phyloP scores from a whole-genome alignment of 176 grass and related monocot species.

The Calamus simplicifolius region DNA sequence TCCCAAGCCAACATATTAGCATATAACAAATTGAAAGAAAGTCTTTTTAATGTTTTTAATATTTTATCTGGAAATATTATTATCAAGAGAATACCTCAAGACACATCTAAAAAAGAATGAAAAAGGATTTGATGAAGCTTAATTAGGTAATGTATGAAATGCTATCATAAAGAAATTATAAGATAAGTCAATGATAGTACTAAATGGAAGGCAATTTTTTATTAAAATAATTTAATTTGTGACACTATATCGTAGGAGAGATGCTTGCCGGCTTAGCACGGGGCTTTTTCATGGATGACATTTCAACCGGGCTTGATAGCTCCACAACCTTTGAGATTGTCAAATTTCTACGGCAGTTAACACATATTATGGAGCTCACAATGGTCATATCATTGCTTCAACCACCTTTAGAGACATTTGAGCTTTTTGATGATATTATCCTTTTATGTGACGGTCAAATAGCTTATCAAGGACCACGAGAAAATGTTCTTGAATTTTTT shows the following conservation, averaged over 20 bases:
- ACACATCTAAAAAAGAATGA: too few relatives aligned
- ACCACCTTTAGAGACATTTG: conserved; percentile 75
- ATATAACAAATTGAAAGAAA: too few relatives aligned
- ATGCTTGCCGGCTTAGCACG: conserved; percentile 78
- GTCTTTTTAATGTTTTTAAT: too few relatives aligned
- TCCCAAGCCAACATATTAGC: too few relatives aligned
- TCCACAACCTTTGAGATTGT: conserved; percentile 86
- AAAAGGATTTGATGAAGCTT: too few relatives aligned
- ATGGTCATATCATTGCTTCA: conserved; percentile 91
- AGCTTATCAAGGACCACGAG: conserved; percentile 83
- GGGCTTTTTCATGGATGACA: conserved; percentile 98
- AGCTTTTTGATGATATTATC: conserved; percentile 94
- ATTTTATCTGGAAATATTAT: too few relatives aligned
- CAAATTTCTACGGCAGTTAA: conserved; percentile 76
- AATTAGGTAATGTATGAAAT: too few relatives aligned
- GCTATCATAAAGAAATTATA: too few relatives aligned
- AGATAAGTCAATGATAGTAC: too few relatives aligned
- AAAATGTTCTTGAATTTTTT: conserved; percentile 67
- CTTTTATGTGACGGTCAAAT: conserved; percentile 84
- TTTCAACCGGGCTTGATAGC: conserved; percentile 97
- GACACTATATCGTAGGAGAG: conserved; percentile 52
- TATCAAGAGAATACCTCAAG: too few relatives aligned
- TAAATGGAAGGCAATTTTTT: too few relatives aligned
- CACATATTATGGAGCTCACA: conserved; percentile 74
- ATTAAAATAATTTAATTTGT: too few relatives aligned